phyloP scores from a whole-genome alignment of 2,329 filamentous ascomycete species.

The Colletotrichum euphorbiae region DNA sequence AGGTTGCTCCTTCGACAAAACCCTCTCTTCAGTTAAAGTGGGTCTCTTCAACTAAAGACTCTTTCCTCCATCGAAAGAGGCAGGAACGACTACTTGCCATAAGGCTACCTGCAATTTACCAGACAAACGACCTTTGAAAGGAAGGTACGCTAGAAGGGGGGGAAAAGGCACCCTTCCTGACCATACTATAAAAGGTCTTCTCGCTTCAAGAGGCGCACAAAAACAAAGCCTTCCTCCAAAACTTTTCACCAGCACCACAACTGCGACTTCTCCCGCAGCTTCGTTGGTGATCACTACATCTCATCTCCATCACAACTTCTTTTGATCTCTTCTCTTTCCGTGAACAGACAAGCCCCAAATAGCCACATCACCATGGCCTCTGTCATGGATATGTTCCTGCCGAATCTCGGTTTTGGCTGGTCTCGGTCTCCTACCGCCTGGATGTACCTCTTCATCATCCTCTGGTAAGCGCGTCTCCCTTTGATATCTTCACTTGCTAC shows the following conservation, averaged over 20 bases:
- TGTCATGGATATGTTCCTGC: conserved; percentile 37
- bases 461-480: conserved; percentile 58
- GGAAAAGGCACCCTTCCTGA: not conserved
- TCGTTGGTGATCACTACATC: conserved; percentile 5
- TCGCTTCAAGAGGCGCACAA: conserved; percentile 1
- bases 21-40: conserved; percentile 9
- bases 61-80: conserved; percentile 19
- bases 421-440: conserved; percentile 38
- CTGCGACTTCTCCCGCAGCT: conserved; percentile 9
- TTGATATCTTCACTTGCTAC: not conserved
- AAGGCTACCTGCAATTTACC: conserved; percentile 20
- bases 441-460: conserved; percentile 41
- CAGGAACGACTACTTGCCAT: conserved; percentile 15
- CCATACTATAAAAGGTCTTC: not conserved
- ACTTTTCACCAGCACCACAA: not conserved
- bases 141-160: conserved; percentile 26
- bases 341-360: not conserved
- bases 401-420: conserved; percentile 36
- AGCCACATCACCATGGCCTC: conserved; percentile 21
- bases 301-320: not conserved
- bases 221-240: not conserved
- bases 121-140: not conserved
- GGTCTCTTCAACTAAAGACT: conserved; percentile 19
- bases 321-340: not conserved
- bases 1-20: not conserved